Percentiles rank a stretch among this genome's conserved stretches.
Evolutionary conservation across 2,329 filamentous ascomycete genomes (phyloP).

Genomic region (Blumeriella jaapii): DNA sequence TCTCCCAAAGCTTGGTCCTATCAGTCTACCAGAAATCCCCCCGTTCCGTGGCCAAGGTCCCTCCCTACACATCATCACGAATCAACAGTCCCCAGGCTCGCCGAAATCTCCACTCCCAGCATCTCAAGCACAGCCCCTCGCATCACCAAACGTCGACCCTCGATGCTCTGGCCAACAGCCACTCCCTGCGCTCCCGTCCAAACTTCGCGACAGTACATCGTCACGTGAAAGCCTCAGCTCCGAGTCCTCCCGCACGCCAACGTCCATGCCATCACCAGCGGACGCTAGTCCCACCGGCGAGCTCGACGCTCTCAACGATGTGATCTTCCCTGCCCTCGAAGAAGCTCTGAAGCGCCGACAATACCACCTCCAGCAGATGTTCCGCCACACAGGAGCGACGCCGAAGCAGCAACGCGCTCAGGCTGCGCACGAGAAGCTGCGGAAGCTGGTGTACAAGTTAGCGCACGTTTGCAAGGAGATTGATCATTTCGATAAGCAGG

Average conservation of each 20-base stretch:
- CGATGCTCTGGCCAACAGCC: constrained; percentile 22
- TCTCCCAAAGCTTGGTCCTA: constrained; percentile 27
- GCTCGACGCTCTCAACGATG: constrained; percentile 76
- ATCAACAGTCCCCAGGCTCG: constrained; percentile 19
- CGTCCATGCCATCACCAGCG: constrained; percentile 44
- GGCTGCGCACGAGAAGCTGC: constrained; percentile 69
- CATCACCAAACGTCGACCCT: constrained; percentile 23
- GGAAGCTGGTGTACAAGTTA: constrained; percentile 70
- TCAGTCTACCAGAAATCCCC: constrained; percentile 29
- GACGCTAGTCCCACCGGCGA: constrained; percentile 52
- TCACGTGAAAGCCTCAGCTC: constrained; percentile 21
- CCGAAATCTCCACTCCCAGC: constrained; percentile 22
- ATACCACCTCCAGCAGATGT: constrained; percentile 38
- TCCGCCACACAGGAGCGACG: constrained; percentile 30
- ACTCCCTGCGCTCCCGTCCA: constrained; percentile 26
- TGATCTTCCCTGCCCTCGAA: constrained; percentile 86
- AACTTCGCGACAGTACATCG: constrained; percentile 25
- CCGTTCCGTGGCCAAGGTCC: constrained; percentile 25
- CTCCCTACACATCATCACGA: constrained; percentile 24
- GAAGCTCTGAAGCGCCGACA: constrained; percentile 76
- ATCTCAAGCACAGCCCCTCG: constrained; percentile 11
- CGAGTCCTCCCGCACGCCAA: constrained; percentile 28
- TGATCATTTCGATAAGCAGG: constrained; percentile 74
- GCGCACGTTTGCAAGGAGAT: constrained; percentile 80
- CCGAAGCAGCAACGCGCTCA: constrained; percentile 57